Conservation (phyloP, 345 rosid species). For the Orychophragmus violaceus region DNA sequence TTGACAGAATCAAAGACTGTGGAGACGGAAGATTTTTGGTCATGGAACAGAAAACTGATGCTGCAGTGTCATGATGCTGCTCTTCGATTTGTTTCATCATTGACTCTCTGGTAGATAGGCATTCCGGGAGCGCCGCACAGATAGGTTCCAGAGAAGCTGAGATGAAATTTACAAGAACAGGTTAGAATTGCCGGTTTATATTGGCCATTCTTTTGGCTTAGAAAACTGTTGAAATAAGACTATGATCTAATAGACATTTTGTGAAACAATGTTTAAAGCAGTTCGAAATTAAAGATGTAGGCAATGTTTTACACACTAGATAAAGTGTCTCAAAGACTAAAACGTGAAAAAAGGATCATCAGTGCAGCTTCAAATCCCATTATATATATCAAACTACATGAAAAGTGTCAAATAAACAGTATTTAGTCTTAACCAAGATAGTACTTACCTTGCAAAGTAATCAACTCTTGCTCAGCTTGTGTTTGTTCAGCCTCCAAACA, state of each 20-base stretch:
- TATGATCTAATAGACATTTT: neutral
- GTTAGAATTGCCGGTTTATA: neutral
- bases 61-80: constrained; percentile 39
- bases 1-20: constrained; percentile 16
- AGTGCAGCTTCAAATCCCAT: neutral
- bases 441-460: constrained; percentile 42
- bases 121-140: constrained; percentile 12
- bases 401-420: neutral
- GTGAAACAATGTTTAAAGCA: neutral
- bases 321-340: neutral
- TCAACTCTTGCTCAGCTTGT: constrained; percentile 26
- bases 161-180: neutral
- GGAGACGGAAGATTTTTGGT: neutral
- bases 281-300: neutral
- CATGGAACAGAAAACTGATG: constrained; percentile 38
- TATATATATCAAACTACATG: neutral
- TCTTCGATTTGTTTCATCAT: constrained; percentile 36
- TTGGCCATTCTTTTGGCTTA: neutral
- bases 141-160: constrained; percentile 38
- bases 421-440: neutral
- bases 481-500: constrained; percentile 15
- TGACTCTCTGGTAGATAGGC: constrained; percentile 39
- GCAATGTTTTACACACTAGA: neutral
- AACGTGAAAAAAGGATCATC: neutral
- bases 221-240: neutral